Conservation (phyloP, 2,329 filamentous ascomycete species). For the Fusarium sublunatum region DNA sequence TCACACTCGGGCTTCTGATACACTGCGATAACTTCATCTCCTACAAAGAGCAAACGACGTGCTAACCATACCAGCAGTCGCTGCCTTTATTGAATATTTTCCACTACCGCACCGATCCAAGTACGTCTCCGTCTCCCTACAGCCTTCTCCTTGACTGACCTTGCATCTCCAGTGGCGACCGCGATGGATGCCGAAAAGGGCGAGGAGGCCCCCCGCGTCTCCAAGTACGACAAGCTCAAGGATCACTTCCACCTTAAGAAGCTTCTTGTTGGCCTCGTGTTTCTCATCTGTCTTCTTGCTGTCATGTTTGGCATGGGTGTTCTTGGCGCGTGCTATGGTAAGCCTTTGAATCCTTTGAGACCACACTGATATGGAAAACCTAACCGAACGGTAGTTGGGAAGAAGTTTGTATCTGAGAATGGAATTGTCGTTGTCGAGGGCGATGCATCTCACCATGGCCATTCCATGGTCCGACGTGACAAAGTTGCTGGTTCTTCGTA, state of each 20-base stretch:
- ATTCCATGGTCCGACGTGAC: constrained; percentile 28
- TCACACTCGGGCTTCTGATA: background rate
- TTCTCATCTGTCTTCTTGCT: constrained; percentile 29
- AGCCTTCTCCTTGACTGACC: constrained; percentile 28
- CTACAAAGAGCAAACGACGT: background rate
- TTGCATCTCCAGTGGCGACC: constrained; percentile 39
- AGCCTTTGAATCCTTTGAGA: background rate
- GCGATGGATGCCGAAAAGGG: constrained; percentile 47
- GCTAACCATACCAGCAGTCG: constrained; percentile 27
- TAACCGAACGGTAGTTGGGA: constrained; percentile 22
- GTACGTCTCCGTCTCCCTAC: constrained; percentile 13
- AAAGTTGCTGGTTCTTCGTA: constrained; percentile 41
- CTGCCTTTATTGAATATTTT: constrained; percentile 33
- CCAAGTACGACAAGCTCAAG: constrained; percentile 27
- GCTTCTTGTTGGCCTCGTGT: constrained; percentile 16
- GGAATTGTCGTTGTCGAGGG: background rate
- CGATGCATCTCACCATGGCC: background rate
- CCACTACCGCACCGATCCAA: constrained; percentile 26
- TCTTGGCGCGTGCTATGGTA: constrained; percentile 46
- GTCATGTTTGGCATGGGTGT: constrained; percentile 48
- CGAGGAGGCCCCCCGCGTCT: constrained; percentile 16
- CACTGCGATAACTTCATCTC: background rate
- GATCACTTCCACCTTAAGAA: constrained; percentile 19
- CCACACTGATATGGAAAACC: background rate
- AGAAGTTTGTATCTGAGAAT: background rate